Conservation (phyloP, 1,284 basidiomycete genomes). For the Mixia osmundae region DNA sequence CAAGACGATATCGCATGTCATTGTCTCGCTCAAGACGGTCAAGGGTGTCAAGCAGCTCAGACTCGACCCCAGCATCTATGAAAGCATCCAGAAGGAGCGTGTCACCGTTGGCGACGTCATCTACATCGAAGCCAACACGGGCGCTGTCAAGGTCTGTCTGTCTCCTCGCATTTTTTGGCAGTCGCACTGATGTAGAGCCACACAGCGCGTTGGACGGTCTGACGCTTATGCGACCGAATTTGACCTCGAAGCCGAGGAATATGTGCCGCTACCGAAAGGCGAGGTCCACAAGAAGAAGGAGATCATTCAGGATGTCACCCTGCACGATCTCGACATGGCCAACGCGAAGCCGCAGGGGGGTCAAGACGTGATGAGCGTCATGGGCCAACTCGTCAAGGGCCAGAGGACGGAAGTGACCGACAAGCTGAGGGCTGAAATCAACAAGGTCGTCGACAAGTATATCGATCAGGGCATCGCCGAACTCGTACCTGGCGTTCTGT, state of each 20-base stretch:
- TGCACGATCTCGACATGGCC: constrained; percentile 89
- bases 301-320: constrained; percentile 86
- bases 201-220: constrained; percentile 85
- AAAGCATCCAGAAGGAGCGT: constrained; percentile 91
- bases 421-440: constrained; percentile 82
- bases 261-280: constrained; percentile 90
- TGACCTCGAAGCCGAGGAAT: constrained; percentile 93
- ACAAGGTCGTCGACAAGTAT: constrained; percentile 93
- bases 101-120: constrained; percentile 92
- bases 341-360: constrained; percentile 75
- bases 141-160: constrained; percentile 56
- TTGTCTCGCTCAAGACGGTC: constrained; percentile 89
- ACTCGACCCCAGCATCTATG: constrained; percentile 85
- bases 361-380: constrained; percentile 97
- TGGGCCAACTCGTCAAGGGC: constrained; percentile 87
- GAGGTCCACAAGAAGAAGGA: constrained; percentile 97
- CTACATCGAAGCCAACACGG: constrained; percentile 82
- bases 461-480: constrained; percentile 97
- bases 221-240: constrained; percentile 98
- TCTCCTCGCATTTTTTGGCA: background rate
- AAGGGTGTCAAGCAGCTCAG: constrained; percentile 96
- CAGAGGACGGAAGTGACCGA: constrained; percentile 91
- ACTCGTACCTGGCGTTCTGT: constrained; percentile 88
- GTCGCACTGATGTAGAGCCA: constrained; percentile 19
- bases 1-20: constrained; percentile 91